A percentile compares a stretch with the other conserved stretches of the same genome.
These are phyloP conservation scores for Penicillium pancosmium DNA, from an alignment of 495 filamentous ascomycete genomes.

Conservation along the genomic window DNA sequence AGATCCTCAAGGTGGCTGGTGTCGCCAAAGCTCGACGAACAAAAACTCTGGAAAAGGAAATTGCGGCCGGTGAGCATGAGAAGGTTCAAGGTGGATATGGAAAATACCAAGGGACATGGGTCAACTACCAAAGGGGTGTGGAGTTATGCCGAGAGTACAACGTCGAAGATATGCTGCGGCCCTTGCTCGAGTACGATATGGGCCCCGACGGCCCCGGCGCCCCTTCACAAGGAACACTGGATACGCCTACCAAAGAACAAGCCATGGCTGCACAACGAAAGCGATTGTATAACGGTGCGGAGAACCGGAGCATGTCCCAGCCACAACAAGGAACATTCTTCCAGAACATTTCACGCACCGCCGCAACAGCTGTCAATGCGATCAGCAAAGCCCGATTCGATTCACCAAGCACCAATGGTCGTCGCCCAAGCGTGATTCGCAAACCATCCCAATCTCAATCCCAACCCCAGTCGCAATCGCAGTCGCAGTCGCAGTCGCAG, in stretches of 20 bases:
- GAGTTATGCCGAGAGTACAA: slow-evolving; percentile 94
- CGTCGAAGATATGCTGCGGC: slow-evolving; percentile 82
- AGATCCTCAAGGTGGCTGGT: slow-evolving; percentile 93
- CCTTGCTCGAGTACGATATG: slow-evolving; percentile 88
- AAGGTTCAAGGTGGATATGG: slow-evolving; percentile 99
- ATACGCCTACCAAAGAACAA: slow-evolving; percentile 99
- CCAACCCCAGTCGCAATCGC: neutral
- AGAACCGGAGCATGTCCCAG: slow-evolving; percentile 66
- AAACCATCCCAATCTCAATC: slow-evolving; percentile 40
- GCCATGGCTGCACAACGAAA: slow-evolving; percentile 98
- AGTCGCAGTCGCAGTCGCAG: neutral
- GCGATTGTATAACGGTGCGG: slow-evolving; percentile 74
- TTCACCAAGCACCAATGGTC: slow-evolving; percentile 63
- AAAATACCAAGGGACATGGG: slow-evolving; percentile 99
- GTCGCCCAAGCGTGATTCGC: slow-evolving; percentile 50
- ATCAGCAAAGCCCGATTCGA: slow-evolving; percentile 95
- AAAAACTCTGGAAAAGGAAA: slow-evolving; percentile 97
- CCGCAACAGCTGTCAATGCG: slow-evolving; percentile 87
- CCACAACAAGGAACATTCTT: slow-evolving; percentile 83
- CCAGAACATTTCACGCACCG: slow-evolving; percentile 90
- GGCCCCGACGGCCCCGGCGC: slow-evolving; percentile 71
- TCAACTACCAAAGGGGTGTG: slow-evolving; percentile 84
- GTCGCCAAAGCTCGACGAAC: slow-evolving; percentile 96
- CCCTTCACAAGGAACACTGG: slow-evolving; percentile 61
- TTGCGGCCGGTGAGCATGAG: slow-evolving; percentile 91